These are phyloP conservation scores for Pyrus betulifolia DNA, from an alignment of 306 rosid species.

Conservation along the genomic window DNA sequence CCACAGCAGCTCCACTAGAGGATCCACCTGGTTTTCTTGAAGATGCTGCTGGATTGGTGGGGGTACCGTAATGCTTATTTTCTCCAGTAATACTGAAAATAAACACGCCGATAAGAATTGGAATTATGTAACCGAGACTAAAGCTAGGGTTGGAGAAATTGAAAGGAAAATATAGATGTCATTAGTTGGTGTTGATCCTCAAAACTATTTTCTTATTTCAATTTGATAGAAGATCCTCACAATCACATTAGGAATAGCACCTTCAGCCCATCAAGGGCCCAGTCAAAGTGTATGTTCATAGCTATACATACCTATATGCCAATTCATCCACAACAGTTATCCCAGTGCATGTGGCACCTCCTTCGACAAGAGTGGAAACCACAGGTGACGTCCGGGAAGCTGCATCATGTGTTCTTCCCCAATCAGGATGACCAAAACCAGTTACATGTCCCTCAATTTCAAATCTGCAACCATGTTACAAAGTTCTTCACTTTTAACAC, in stretches of 20 bases:
- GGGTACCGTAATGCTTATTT: slow-evolving; percentile 75
- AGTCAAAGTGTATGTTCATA: background rate
- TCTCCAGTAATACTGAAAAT: slow-evolving; percentile 69
- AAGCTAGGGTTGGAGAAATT: background rate
- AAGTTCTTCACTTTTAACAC: slow-evolving; percentile 8
- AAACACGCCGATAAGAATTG: slow-evolving; percentile 7
- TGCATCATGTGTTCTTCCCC: slow-evolving; percentile 70
- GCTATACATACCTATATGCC: slow-evolving; percentile 49
- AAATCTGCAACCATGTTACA: slow-evolving; percentile 45
- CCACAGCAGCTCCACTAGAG: slow-evolving; percentile 91
- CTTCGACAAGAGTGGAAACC: slow-evolving; percentile 68
- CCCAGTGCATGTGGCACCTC: slow-evolving; percentile 82
- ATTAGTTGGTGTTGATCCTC: background rate
- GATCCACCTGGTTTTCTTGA: slow-evolving; percentile 80
- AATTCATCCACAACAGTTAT: slow-evolving; percentile 72
- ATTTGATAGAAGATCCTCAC: background rate
- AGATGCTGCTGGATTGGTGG: slow-evolving; percentile 71
- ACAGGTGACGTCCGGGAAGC: slow-evolving; percentile 69
- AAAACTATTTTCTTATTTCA: background rate
- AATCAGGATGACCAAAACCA: slow-evolving; percentile 90
- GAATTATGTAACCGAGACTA: background rate
- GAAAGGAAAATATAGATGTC: background rate
- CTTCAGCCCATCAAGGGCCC: background rate
- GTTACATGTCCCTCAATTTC: slow-evolving; percentile 73
- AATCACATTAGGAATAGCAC: background rate